Conservation (phyloP, 2,329 filamentous ascomycete genomes). For the Hysterium pulicare region DNA sequence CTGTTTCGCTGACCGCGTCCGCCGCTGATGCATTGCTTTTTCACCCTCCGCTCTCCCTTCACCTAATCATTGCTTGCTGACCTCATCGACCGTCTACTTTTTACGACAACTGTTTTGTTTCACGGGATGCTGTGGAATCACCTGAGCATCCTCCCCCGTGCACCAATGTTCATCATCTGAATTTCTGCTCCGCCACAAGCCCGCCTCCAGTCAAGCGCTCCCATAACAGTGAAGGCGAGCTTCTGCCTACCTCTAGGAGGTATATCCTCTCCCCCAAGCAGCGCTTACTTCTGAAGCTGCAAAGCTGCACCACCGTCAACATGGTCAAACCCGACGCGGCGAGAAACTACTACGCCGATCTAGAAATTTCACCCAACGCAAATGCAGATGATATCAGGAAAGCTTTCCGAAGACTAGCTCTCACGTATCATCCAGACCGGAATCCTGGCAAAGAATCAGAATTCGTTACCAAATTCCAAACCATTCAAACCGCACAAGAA, state of each 20-base stretch:
- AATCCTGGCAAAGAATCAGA: constrained; percentile 80
- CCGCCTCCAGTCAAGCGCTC: neutral
- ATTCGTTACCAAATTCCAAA: constrained; percentile 77
- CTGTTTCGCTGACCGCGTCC: too few relatives aligned
- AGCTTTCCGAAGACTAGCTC: constrained; percentile 78
- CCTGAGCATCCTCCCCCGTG: neutral
- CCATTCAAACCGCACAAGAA: constrained; percentile 83
- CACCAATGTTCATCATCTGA: neutral
- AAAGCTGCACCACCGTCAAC: constrained; percentile 26
- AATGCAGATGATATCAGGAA: constrained; percentile 76
- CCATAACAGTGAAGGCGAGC: neutral
- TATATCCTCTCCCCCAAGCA: neutral
- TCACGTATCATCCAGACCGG: constrained; percentile 85
- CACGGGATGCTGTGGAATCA: neutral
- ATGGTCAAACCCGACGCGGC: constrained; percentile 68
- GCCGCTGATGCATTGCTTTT: too few relatives aligned
- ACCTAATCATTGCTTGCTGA: neutral
- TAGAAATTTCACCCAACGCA: constrained; percentile 67
- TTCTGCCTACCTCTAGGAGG: neutral
- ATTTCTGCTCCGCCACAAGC: constrained; percentile 1
- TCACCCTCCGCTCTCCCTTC: neutral
- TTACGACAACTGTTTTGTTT: neutral
- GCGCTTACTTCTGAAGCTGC: neutral
- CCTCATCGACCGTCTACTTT: neutral
- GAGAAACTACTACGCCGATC: constrained; percentile 81